phyloP scores from a whole-genome alignment of 495 filamentous ascomycete genomes.

The Thermochaetoides thermophila region DNA sequence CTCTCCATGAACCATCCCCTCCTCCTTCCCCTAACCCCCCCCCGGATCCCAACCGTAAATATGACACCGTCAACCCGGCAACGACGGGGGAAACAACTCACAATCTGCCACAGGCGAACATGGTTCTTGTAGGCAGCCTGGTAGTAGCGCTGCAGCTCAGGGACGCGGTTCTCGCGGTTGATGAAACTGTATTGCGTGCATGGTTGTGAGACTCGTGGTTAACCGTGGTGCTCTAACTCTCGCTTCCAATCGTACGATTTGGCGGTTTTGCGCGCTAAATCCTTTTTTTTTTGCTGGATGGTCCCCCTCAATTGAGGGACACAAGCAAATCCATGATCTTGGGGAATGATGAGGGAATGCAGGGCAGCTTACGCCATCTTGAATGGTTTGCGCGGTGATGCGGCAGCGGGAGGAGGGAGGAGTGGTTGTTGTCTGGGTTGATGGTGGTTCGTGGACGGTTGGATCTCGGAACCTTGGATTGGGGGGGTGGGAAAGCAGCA shows the following conservation, averaged over 20 bases:
- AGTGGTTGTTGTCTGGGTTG: too few species aligned
- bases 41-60: too few species aligned
- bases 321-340: too few species aligned
- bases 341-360: too few species aligned
- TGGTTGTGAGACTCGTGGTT: constrained; percentile 7
- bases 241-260: constrained; percentile 17
- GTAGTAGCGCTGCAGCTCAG: constrained; percentile 67
- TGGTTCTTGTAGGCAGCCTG: constrained; percentile 58
- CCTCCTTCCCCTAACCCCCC: not conserved
- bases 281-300: too few species aligned
- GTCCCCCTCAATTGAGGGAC: not conserved
- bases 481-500: too few species aligned
- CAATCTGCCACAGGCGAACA: constrained; percentile 75
- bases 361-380: constrained; percentile 16
- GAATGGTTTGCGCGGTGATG: constrained; percentile 6
- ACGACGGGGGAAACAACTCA: constrained; percentile 31
- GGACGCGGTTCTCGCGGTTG: constrained; percentile 77
- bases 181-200: constrained; percentile 38
- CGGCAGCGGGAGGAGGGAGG: constrained; percentile 1
- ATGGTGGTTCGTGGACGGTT: too few species aligned
- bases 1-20: too few species aligned
- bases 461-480: too few species aligned
- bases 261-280: constrained; percentile 2
- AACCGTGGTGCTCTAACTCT: not conserved
- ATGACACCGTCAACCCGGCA: too few species aligned